phyloP scores from a whole-genome alignment of 805 yeast genomes.

The Jamesozyma rosinii region DNA sequence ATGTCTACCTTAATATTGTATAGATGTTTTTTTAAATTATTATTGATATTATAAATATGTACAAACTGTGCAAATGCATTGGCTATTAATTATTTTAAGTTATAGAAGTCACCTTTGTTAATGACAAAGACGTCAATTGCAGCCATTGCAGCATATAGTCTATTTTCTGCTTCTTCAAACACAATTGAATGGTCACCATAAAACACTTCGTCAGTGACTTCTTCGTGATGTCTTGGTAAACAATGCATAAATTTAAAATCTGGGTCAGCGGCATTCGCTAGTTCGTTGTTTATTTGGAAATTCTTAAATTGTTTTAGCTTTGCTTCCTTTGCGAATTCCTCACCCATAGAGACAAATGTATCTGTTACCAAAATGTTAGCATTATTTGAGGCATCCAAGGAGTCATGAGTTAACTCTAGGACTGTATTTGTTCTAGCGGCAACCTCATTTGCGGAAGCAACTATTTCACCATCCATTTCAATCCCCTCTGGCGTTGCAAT shows the following conservation, averaged over 20 bases:
- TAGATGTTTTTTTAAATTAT: neutral
- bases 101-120: conserved; percentile 57
- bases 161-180: conserved; percentile 91
- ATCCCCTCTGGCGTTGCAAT: conserved; percentile 18
- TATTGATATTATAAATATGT: neutral
- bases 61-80: conserved; percentile 9
- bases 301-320: conserved; percentile 77
- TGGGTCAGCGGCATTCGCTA: conserved; percentile 52
- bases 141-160: conserved; percentile 93
- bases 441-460: conserved; percentile 44
- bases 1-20: neutral
- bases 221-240: conserved; percentile 90
- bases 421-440: conserved; percentile 42
- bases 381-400: conserved; percentile 57
- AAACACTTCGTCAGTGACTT: conserved; percentile 88
- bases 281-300: conserved; percentile 67
- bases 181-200: conserved; percentile 78
- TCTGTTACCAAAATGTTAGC: conserved; percentile 89
- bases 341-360: conserved; percentile 97
- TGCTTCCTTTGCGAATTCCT: conserved; percentile 65
- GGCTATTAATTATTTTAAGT: conserved; percentile 12
- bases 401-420: conserved; percentile 59
- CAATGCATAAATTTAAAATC: conserved; percentile 96
- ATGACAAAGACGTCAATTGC: conserved; percentile 83
- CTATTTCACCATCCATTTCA: conserved; percentile 45